Evolutionary conservation across 176 grass and related monocot species (phyloP).

Genomic region (Saccharum spontaneum): DNA sequence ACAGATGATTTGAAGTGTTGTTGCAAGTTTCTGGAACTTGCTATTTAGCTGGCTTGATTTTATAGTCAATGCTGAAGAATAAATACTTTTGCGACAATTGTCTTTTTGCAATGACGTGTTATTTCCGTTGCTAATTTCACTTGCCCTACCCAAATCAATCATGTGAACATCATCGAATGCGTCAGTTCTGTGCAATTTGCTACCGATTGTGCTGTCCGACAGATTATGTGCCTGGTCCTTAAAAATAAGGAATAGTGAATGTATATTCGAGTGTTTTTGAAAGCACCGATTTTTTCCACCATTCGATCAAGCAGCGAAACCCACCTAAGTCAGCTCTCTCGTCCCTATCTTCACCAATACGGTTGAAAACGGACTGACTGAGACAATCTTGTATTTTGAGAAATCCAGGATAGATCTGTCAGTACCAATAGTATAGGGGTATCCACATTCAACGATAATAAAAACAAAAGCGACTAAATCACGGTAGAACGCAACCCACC

Average conservation of each 20-base stretch:
- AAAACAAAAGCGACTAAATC: too few relatives aligned
- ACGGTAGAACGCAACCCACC: too few relatives aligned
- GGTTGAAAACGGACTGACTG: too few relatives aligned
- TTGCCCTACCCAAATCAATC: not conserved
- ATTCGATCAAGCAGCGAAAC: not conserved
- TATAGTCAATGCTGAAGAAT: conserved; percentile 42
- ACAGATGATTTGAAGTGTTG: conserved; percentile 22
- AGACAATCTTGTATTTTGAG: too few relatives aligned
- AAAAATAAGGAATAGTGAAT: not conserved
- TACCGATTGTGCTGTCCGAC: not conserved
- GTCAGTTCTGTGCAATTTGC: not conserved
- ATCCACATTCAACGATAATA: too few relatives aligned
- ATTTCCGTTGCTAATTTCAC: not conserved
- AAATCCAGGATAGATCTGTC: too few relatives aligned
- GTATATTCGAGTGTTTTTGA: too few relatives aligned
- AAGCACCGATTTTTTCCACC: not conserved
- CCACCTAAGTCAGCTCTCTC: not conserved
- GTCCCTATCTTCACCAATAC: not conserved
- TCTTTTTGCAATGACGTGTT: conserved; percentile 25
- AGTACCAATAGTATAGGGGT: too few relatives aligned
- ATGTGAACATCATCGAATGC: not conserved
- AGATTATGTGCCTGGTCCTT: not conserved
- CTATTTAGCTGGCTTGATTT: conserved; percentile 29
- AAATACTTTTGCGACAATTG: conserved; percentile 33
- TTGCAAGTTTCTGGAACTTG: conserved; percentile 31